A percentile compares a stretch with the other conserved stretches of the same genome.
Conservation (phyloP, 306 rosid genomes). For the Fagus crenata region DNA sequence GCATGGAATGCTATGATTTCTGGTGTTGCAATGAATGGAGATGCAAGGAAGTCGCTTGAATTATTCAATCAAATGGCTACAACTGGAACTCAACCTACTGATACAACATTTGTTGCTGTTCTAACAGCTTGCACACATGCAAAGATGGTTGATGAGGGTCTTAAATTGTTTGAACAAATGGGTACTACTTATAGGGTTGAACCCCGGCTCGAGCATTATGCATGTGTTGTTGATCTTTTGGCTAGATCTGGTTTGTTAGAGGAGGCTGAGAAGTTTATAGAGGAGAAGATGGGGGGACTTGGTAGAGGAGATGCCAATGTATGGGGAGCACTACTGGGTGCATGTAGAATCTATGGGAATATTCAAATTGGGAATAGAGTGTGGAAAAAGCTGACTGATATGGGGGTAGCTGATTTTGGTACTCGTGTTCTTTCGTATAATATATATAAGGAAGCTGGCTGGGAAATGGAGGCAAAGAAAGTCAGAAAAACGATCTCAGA, state of each 20-base stretch:
- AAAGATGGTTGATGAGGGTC: conserved; percentile 45
- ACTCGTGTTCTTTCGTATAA: conserved; percentile 71
- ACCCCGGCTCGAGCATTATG: conserved; percentile 39
- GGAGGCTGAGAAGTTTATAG: conserved; percentile 69
- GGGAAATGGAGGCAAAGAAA: conserved; percentile 68
- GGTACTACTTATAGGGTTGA: conserved; percentile 25
- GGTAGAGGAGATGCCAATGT: conserved; percentile 55
- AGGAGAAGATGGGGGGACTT: conserved; percentile 76
- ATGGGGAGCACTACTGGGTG: conserved; percentile 77
- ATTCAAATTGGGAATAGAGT: conserved; percentile 59
- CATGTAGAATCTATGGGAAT: conserved; percentile 70
- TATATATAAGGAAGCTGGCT: conserved; percentile 70
- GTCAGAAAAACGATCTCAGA: conserved; percentile 52
- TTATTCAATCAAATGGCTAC: conserved; percentile 39
- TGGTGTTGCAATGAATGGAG: conserved; percentile 46
- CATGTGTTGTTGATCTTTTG: conserved; percentile 52
- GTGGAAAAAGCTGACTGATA: conserved; percentile 61
- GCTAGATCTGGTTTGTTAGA: conserved; percentile 52
- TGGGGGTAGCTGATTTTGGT: conserved; percentile 61
- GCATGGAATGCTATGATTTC: conserved; percentile 53
- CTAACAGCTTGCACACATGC: conserved; percentile 50
- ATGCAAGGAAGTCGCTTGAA: conserved; percentile 42
- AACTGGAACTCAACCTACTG: conserved; percentile 35
- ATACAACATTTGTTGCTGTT: conserved; percentile 44
- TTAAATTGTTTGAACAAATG: conserved; percentile 46